Base-by-base conservation (phyloP, 2,329 filamentous ascomycete species). In the Grosmannia serpens region DNA sequence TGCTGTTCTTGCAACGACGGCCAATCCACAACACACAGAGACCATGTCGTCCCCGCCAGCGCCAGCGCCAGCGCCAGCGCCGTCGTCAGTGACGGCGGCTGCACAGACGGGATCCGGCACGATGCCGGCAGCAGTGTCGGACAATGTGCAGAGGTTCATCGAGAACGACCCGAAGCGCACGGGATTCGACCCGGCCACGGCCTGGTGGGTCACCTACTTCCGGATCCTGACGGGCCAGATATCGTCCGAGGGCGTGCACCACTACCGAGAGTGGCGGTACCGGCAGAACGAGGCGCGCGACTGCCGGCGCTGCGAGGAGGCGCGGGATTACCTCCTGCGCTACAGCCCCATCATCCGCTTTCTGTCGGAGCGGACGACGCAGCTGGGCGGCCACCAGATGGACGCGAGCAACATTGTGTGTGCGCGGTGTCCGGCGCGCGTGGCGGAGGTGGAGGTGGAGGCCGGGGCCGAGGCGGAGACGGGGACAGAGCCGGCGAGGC, bases 281-380 rank as follows among this genome's bases (percentile, higher is more conserved):
- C 77, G 80, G 58, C 78, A 84, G 59, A 85, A 91, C 73, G 90
- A 94, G 74, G 82, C 81, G 62, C 75, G 78, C 33, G 91, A 96
- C 78, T 91, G 88, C 78, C 80, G 79, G 67, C 83, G 84, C 58
- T 96, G 90, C 77, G 89, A 96, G 68, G 75, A 85, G 50, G 83
- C 89, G 72, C 85, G 89, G 59, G 87, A 94, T 71, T 96, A 88
- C 77, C 82, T 95, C 41, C 83, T 97, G 66, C 75, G 83, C 68
- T 88, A 91, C 77, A 92, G 87, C 58, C 94, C 94, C 31, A 83
- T 89, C 59, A 85, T 99, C 60, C 86, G 87, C 61, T 99, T 95
- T 79, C 77, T 99, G 73, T 84, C 83, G 58, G 84, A 94, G 64
- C 89, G 91, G 71, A 87, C 96, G 65, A 77, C 76, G 59, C 83